Evolutionary conservation across 306 rosid species (phyloP), one percentile per base, ranked within the genome.

Genomic region (Phaseolus lunatus): DNA sequence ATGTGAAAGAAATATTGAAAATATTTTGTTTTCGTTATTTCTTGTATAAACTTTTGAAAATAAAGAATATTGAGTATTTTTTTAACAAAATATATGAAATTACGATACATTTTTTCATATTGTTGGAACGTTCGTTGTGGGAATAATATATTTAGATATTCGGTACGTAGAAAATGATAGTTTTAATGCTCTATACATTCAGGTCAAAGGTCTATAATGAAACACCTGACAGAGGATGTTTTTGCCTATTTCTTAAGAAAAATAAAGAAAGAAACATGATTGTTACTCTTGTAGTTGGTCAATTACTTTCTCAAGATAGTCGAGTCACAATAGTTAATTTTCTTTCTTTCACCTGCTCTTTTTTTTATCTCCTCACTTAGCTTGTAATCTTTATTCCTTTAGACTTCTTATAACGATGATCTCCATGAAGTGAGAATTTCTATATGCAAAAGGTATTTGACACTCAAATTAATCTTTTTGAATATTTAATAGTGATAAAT

Each of bases 301-400:
- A 35, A 39, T 78, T 41, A 24, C 80, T 82, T 78, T 82, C 83
- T 18, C 44, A 56, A 45, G n/a, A 19, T 18, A 20, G 54, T 63
- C 29, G 45, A 63, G 43, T 70, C 35, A 22, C 14, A 63, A 31
- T 31, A 68, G 49, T 75, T 75, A 20, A 47, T 31, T 47, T 31
- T 24, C 18, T 10, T 11, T 43, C 35, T 29, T 45, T 75, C 39
- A 22, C 24, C 44, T 2, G 37, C 14, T 53, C 11, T 72, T 39
- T 56, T 57, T 18, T 53, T 6, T 35, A 13, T 24, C 14, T 1
- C 33, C 14, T 20, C 54, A 43, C 4, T 3, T 41, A 23, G n/a
- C n/a, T n/a, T n/a, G n/a, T n/a, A n/a, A n/a, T n/a, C n/a, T n/a
- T n/a, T n/a, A n/a, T n/a, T n/a, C n/a, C n/a, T n/a, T n/a, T n/a